Evolutionary conservation across 176 grass and related monocot species (phyloP).

Genomic region (Thinopyrum elongatum): DNA sequence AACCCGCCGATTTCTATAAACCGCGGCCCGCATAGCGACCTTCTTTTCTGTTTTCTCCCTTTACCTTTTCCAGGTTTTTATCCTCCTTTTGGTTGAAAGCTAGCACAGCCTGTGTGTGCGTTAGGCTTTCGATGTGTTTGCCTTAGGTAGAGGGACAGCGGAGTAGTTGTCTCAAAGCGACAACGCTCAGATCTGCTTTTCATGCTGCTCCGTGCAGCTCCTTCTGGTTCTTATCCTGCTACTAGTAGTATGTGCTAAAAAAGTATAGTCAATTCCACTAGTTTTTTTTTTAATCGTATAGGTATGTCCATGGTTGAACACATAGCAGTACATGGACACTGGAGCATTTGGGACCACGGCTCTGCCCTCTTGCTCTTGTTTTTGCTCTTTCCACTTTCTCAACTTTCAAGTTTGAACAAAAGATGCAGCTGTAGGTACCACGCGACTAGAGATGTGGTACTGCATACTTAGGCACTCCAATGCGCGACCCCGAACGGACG

Average conservation of each 20-base stretch:
- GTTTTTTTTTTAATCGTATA: neutral
- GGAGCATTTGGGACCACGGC: neutral
- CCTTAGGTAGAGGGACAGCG: constrained; percentile 31
- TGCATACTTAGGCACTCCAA: too few relatives aligned
- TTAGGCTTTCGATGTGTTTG: constrained; percentile 52
- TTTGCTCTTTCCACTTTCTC: neutral
- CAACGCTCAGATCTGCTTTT: constrained; percentile 29
- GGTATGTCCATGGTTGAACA: neutral
- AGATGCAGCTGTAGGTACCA: neutral
- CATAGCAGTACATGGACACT: neutral
- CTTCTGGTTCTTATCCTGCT: neutral
- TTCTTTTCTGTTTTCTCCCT: neutral
- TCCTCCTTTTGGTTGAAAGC: constrained; percentile 48
- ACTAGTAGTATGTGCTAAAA: neutral
- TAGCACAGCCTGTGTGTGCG: constrained; percentile 11
- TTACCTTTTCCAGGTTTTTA: constrained; percentile 46
- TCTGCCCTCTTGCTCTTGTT: neutral
- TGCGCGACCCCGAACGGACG: too few relatives aligned
- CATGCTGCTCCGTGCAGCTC: constrained; percentile 17
- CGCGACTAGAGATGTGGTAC: too few relatives aligned
- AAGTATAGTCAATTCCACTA: neutral
- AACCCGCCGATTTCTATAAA: constrained; percentile 23
- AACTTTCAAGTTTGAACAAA: neutral
- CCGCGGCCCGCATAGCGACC: constrained; percentile 34
- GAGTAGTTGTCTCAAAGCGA: constrained; percentile 18